Evolutionary conservation across 257 asterid genomes (phyloP).

Genomic region (Eustoma russellianum): DNA sequence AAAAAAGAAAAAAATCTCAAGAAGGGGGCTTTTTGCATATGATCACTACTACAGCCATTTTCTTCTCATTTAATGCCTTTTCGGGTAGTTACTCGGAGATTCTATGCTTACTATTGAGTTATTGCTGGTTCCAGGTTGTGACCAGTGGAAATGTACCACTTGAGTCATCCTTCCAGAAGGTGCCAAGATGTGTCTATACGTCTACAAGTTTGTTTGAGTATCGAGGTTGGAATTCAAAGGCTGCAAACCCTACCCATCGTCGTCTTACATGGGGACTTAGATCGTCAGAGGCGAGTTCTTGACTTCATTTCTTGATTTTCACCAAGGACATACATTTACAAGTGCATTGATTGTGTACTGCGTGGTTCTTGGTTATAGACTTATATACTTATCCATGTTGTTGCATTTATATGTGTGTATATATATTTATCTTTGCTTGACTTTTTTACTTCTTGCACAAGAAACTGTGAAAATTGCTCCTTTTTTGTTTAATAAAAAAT

Average conservation of each 20-base stretch:
- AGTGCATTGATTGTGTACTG: no score
- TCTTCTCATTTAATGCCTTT: not conserved
- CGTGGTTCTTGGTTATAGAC: no score
- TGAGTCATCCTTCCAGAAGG: slow-evolving; percentile 76
- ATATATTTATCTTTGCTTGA: no score
- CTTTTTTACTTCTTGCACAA: no score
- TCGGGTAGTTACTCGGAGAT: not conserved
- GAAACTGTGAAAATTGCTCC: no score
- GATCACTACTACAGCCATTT: not conserved
- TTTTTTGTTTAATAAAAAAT: no score
- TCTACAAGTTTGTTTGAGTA: slow-evolving; percentile 72
- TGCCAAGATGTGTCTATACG: slow-evolving; percentile 81
- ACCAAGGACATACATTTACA: no score
- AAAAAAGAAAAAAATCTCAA: no score
- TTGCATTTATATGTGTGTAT: no score
- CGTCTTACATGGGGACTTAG: slow-evolving; percentile 77
- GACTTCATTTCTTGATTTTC: slow-evolving; percentile 1
- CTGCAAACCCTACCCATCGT: slow-evolving; percentile 68
- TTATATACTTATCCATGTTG: no score
- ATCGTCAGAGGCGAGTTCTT: slow-evolving; percentile 51
- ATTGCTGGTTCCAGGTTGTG: slow-evolving; percentile 56
- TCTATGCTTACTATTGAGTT: not conserved
- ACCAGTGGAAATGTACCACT: slow-evolving; percentile 87
- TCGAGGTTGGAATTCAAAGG: slow-evolving; percentile 72
- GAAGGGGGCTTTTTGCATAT: no score